These are phyloP conservation scores for Neurospora sp. DNA, from an alignment of 495 filamentous ascomycete genomes.

Conservation along the genomic window DNA sequence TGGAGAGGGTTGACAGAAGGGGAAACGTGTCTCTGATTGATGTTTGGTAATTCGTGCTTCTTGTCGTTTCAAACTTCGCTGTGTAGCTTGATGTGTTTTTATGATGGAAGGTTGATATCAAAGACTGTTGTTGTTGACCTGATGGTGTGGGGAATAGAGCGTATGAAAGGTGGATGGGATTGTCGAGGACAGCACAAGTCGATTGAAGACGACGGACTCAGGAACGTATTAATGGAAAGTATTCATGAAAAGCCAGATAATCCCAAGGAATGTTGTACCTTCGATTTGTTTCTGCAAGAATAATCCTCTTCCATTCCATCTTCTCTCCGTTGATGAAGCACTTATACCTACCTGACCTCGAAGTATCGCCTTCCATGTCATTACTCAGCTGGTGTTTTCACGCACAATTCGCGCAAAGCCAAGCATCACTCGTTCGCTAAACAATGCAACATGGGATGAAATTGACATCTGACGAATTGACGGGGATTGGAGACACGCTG, in stretches of 20 bases:
- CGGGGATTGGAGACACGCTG: neutral
- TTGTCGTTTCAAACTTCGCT: neutral
- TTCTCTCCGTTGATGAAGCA: neutral
- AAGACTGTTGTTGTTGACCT: neutral
- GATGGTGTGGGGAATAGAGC: neutral
- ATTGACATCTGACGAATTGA: neutral
- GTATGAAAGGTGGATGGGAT: neutral
- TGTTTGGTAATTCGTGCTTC: neutral
- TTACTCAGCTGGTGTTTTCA: slow-evolving; percentile 14
- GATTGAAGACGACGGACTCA: neutral
- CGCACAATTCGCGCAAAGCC: slow-evolving; percentile 22
- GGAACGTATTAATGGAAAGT: neutral
- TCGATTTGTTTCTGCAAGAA: neutral
- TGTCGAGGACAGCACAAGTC: neutral
- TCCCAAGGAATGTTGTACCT: neutral
- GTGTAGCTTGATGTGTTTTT: neutral
- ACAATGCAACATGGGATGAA: neutral
- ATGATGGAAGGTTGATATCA: neutral
- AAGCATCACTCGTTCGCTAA: neutral
- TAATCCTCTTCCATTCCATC: neutral
- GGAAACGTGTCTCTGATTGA: neutral
- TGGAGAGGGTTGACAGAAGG: neutral
- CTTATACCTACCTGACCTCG: neutral
- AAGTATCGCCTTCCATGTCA: neutral
- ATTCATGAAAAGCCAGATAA: neutral